Conservation (phyloP, 1,284 basidiomycete genomes). For the Malassezia nana region DNA sequence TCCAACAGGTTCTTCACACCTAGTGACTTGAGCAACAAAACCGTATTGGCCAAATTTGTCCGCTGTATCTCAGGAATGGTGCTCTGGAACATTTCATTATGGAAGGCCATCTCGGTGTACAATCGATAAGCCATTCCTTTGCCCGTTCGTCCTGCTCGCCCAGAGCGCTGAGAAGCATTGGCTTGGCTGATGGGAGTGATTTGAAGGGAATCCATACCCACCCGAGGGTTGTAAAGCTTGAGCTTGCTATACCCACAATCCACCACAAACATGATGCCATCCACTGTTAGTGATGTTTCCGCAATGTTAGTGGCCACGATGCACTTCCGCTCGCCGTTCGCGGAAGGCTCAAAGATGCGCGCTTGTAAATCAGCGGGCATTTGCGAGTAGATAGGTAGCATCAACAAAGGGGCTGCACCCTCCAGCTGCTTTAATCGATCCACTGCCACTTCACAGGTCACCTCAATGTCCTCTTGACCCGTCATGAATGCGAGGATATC, state of each 20-base stretch:
- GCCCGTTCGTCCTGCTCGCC: slow-evolving; percentile 90
- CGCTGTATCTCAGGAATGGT: slow-evolving; percentile 97
- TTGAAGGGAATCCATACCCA: slow-evolving; percentile 97
- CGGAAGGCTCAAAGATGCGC: slow-evolving; percentile 88
- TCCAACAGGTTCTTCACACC: slow-evolving; percentile 90
- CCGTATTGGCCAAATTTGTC: slow-evolving; percentile 93
- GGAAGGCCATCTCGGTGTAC: slow-evolving; percentile 90
- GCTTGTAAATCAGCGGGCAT: slow-evolving; percentile 99
- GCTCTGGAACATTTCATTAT: slow-evolving; percentile 89
- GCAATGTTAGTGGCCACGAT: slow-evolving; percentile 99
- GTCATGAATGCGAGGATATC: slow-evolving; percentile 99
- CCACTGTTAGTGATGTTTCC: slow-evolving; percentile 87
- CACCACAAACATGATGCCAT: slow-evolving; percentile 93
- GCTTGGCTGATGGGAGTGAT: slow-evolving; percentile 93
- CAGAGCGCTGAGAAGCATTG: slow-evolving; percentile 87
- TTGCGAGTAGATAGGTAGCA: slow-evolving; percentile 95
- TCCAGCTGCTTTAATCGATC: slow-evolving; percentile 84
- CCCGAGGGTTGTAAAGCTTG: slow-evolving; percentile 97
- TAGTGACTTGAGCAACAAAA: slow-evolving; percentile 82
- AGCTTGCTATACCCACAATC: slow-evolving; percentile 94
- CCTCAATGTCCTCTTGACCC: slow-evolving; percentile 95
- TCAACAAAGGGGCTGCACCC: slow-evolving; percentile 71
- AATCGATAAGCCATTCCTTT: slow-evolving; percentile 77
- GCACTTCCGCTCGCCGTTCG: slow-evolving; percentile 88
- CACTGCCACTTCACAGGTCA: slow-evolving; percentile 49